Evolutionary conservation across 2,329 filamentous ascomycete genomes (phyloP).

Genomic region (Cladosporium velox): DNA sequence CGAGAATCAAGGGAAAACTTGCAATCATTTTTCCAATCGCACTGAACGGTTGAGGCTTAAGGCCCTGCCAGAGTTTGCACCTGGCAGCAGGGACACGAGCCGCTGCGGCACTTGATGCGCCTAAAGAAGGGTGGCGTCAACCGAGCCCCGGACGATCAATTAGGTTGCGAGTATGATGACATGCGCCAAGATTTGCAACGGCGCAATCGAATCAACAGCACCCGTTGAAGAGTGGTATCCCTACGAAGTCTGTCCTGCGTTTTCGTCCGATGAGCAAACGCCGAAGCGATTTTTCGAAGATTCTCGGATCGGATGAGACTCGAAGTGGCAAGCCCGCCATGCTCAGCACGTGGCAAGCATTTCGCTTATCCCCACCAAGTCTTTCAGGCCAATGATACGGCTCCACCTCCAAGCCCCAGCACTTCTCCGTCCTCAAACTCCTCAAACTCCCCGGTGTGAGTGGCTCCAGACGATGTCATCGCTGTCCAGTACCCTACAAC

Average conservation of each 20-base stretch:
- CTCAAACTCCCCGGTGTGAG: slow-evolving; percentile 20
- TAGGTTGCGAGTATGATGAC: slow-evolving; percentile 9
- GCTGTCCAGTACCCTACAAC: slow-evolving; percentile 9
- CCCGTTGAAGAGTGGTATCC: slow-evolving; percentile 7
- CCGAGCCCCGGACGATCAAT: slow-evolving; percentile 14
- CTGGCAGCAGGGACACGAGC: slow-evolving; percentile 6
- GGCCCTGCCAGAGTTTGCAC: neutral
- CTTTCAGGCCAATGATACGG: slow-evolving; percentile 3
- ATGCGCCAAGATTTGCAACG: slow-evolving; percentile 17
- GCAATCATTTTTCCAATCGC: slow-evolving; percentile 2
- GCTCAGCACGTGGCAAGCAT: slow-evolving; percentile 19
- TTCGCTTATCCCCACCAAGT: slow-evolving; percentile 20
- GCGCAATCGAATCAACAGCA: slow-evolving; percentile 13
- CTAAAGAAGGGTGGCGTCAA: slow-evolving; percentile 10
- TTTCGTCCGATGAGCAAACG: slow-evolving; percentile 19
- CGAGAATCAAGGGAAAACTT: neutral
- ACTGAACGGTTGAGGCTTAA: neutral
- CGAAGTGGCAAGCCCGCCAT: slow-evolving; percentile 13
- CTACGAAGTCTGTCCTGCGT: slow-evolving; percentile 13
- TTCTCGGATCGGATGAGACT: neutral
- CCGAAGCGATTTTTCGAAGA: slow-evolving; percentile 4
- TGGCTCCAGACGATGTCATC: slow-evolving; percentile 22
- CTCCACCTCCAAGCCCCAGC: slow-evolving; percentile 19
- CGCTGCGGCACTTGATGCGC: slow-evolving; percentile 11
- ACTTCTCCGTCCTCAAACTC: slow-evolving; percentile 15